phyloP scores from a whole-genome alignment of 257 asterid species.

The Coffea eugenioides region DNA sequence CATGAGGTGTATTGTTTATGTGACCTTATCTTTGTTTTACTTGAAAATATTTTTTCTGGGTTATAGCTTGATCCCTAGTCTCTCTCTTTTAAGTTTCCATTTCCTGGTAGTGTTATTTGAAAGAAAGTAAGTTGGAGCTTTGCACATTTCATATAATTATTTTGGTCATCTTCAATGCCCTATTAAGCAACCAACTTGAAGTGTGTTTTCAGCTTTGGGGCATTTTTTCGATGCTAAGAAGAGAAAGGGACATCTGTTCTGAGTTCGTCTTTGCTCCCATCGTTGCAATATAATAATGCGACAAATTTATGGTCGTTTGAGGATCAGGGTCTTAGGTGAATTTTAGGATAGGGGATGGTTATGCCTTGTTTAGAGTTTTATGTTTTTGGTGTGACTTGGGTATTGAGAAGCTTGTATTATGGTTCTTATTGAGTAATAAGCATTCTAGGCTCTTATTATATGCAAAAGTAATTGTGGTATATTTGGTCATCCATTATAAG shows the following conservation, averaged over 20 bases:
- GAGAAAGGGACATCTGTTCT: not conserved
- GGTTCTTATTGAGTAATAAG: no score
- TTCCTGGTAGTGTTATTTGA: no score
- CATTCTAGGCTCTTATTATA: no score
- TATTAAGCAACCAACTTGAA: not conserved
- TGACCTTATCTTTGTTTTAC: not conserved
- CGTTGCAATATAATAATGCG: not conserved
- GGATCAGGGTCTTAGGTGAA: not conserved
- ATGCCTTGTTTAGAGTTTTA: not conserved
- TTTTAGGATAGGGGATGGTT: not conserved
- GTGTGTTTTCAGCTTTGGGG: not conserved
- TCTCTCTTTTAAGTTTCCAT: not conserved
- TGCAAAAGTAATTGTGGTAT: no score
- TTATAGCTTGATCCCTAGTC: not conserved
- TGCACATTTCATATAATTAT: not conserved
- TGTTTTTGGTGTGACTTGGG: slow-evolving; percentile 1
- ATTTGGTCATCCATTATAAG: no score
- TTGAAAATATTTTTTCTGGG: not conserved
- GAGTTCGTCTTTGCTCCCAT: not conserved
- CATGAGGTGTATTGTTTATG: not conserved
- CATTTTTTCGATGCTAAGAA: not conserved
- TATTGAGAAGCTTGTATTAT: not conserved
- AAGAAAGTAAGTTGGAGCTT: not conserved
- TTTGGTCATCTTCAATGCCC: not conserved
- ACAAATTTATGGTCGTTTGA: not conserved